These are phyloP conservation scores for Malania oleifera DNA, from an alignment of 164 flowering plant species.

Conservation along the genomic window DNA sequence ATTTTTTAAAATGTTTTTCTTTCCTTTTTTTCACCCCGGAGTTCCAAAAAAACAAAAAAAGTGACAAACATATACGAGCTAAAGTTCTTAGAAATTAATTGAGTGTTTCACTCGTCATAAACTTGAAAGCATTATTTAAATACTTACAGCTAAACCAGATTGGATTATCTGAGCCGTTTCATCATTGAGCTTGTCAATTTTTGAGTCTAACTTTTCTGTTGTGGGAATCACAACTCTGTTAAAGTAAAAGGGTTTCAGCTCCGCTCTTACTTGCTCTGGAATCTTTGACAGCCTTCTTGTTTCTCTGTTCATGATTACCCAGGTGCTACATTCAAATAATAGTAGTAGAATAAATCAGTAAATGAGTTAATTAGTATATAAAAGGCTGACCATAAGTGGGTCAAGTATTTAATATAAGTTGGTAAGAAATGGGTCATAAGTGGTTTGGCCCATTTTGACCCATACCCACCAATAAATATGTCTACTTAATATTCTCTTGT, in stretches of 20 bases:
- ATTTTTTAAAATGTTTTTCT: no score
- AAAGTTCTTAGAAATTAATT: no score
- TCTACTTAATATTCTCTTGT: no score
- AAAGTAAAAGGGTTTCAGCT: constrained; percentile 48
- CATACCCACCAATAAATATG: no score
- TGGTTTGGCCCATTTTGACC: no score
- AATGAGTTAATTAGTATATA: background rate
- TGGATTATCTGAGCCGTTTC: constrained; percentile 37
- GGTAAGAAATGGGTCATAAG: no score
- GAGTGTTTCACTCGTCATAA: no score
- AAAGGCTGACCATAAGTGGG: no score
- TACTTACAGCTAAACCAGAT: constrained; percentile 58
- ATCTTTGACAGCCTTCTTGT: constrained; percentile 61
- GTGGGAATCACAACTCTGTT: constrained; percentile 27
- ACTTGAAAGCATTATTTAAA: background rate
- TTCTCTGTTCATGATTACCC: constrained; percentile 75
- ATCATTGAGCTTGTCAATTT: constrained; percentile 50
- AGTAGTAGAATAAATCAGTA: background rate
- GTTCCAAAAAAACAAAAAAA: no score
- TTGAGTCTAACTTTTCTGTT: constrained; percentile 24
- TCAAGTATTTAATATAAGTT: no score
- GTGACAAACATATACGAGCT: no score
- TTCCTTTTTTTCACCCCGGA: no score
- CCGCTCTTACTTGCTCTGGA: constrained; percentile 59
- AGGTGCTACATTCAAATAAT: constrained; percentile 41